A percentile compares a stretch with the other conserved stretches of the same genome.
Evolutionary conservation across 352 stramenopile genomes (phyloP).

Genomic region (Phytopythium litorale): DNA sequence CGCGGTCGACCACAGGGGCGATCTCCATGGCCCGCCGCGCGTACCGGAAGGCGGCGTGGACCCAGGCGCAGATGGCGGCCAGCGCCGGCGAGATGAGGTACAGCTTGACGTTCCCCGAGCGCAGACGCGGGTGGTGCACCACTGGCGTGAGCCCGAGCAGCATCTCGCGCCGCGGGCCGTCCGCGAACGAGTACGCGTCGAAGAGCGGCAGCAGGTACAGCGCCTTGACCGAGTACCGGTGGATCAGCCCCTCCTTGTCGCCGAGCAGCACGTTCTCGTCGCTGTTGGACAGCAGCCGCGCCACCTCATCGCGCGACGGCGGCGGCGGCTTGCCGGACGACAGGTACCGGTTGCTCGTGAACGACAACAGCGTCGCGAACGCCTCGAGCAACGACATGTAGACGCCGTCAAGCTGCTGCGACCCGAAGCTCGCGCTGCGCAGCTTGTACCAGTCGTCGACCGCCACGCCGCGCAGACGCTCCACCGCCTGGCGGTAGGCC

Average conservation of each 20-base stretch:
- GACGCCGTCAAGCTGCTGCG: conserved; percentile 44
- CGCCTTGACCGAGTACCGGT: conserved; percentile 73
- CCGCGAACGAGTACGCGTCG: conserved; percentile 75
- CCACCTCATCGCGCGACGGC: conserved; percentile 55
- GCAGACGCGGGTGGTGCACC: conserved; percentile 69
- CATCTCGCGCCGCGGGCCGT: conserved; percentile 54
- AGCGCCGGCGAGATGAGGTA: conserved; percentile 60
- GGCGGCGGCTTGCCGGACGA: conserved; percentile 26
- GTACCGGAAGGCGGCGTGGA: conserved; percentile 70
- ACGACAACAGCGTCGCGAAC: conserved; percentile 66
- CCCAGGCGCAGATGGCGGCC: conserved; percentile 58
- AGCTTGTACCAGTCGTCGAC: conserved; percentile 77
- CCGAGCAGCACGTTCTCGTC: conserved; percentile 81
- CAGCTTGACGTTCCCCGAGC: conserved; percentile 59
- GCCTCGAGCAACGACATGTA: conserved; percentile 63
- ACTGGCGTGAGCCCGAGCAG: conserved; percentile 59
- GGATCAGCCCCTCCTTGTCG: conserved; percentile 75
- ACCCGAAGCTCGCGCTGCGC: conserved; percentile 23
- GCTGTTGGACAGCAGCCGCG: conserved; percentile 66
- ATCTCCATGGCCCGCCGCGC: conserved; percentile 67
- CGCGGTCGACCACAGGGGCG: conserved; percentile 47
- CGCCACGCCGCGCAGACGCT: conserved; percentile 39
- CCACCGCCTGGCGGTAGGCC: conserved; percentile 63
- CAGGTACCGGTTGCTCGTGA: conserved; percentile 66
- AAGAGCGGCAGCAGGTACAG: conserved; percentile 79